Evolutionary conservation across 495 filamentous ascomycete species (phyloP).

Genomic region (Lineolata rhizophorae): DNA sequence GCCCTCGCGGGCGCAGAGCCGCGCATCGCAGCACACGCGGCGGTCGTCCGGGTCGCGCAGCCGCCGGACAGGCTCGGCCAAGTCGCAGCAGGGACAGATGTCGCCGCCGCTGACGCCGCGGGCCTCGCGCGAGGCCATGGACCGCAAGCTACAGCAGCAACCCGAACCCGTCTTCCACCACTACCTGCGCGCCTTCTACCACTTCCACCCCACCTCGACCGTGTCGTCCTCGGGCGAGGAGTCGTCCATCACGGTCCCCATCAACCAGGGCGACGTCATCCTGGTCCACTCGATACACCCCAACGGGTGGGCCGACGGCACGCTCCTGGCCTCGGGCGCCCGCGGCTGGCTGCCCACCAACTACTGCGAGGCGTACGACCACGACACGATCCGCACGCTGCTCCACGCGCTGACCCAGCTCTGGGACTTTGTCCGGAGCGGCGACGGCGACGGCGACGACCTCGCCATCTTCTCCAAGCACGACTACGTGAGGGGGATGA

Average conservation of each 20-base stretch:
- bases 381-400: slow-evolving; percentile 60
- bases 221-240: slow-evolving; percentile 43
- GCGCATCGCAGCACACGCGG: slow-evolving; percentile 5
- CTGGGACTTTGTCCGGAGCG: slow-evolving; percentile 65
- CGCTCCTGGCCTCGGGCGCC: slow-evolving; percentile 66
- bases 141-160: background rate
- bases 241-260: slow-evolving; percentile 45
- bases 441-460: slow-evolving; percentile 38
- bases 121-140: slow-evolving; percentile 8
- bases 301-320: slow-evolving; percentile 98
- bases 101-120: slow-evolving; percentile 15
- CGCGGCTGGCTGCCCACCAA: slow-evolving; percentile 97
- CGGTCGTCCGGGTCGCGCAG: slow-evolving; percentile 11
- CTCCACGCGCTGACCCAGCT: slow-evolving; percentile 75
- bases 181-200: slow-evolving; percentile 89
- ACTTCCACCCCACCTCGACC: slow-evolving; percentile 60
- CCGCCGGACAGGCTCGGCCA: slow-evolving; percentile 2
- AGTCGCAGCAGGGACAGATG: slow-evolving; percentile 11
- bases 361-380: slow-evolving; percentile 89
- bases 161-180: slow-evolving; percentile 57
- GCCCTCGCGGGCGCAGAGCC: slow-evolving; percentile 9
- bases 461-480: slow-evolving; percentile 61
- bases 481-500: slow-evolving; percentile 76
- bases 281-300: slow-evolving; percentile 92
- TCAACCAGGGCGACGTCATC: slow-evolving; percentile 80